phyloP scores from a whole-genome alignment of 352 stramenopile species.

The Lagenidium giganteum region DNA sequence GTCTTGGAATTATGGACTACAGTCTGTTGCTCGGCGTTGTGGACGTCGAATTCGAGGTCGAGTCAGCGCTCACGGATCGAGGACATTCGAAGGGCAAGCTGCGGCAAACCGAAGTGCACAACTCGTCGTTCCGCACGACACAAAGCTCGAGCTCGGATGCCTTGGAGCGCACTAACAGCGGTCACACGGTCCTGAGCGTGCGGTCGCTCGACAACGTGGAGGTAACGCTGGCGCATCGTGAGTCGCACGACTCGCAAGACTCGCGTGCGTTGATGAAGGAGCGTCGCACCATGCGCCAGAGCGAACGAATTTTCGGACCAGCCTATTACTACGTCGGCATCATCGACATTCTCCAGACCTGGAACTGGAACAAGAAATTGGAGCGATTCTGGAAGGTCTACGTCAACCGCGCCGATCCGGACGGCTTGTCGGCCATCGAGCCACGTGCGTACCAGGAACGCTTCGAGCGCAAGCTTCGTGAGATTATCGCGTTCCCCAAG shows the following conservation, averaged over 20 bases:
- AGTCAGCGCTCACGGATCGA: too few relatives aligned
- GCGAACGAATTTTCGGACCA: constrained; percentile 60
- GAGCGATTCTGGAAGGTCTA: constrained; percentile 77
- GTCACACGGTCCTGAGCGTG: too few relatives aligned
- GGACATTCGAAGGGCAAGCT: constrained; percentile 15
- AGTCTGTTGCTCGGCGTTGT: constrained; percentile 74
- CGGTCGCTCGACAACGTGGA: constrained; percentile 16
- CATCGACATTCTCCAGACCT: constrained; percentile 85
- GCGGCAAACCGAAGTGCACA: constrained; percentile 14
- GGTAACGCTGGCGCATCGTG: constrained; percentile 29
- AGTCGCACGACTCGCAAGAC: too few relatives aligned
- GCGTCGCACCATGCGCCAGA: constrained; percentile 50
- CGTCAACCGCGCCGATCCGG: constrained; percentile 48
- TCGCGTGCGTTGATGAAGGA: too few relatives aligned
- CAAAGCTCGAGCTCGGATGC: too few relatives aligned
- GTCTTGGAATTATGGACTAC: constrained; percentile 84
- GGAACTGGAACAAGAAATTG: constrained; percentile 64
- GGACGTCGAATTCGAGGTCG: constrained; percentile 66
- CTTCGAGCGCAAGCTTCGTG: constrained; percentile 65
- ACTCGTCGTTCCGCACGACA: constrained; percentile 13
- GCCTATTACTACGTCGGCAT: constrained; percentile 82
- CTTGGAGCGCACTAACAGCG: too few relatives aligned
- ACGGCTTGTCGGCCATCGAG: constrained; percentile 69
- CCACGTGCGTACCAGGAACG: constrained; percentile 54
- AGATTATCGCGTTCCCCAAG: constrained; percentile 66